Percentiles rank a stretch among this genome's conserved stretches.
Conservation (phyloP, 2,329 filamentous ascomycete genomes). For the Lachnellula hyalina region DNA sequence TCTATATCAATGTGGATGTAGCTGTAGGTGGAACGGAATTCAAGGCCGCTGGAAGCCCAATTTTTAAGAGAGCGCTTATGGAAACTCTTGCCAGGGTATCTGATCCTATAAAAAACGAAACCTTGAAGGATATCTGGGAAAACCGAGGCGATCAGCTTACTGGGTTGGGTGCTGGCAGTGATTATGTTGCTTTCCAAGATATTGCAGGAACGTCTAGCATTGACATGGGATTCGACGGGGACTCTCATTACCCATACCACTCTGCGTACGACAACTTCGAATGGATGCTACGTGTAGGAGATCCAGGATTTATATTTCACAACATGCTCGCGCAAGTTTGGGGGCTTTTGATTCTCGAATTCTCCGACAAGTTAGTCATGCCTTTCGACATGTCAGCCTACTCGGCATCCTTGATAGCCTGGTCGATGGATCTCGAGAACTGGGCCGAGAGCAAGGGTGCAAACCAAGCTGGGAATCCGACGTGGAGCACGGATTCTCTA, state of each 20-base stretch:
- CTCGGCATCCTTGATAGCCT: conserved; percentile 56
- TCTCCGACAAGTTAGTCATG: conserved; percentile 73
- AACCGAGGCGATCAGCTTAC: conserved; percentile 54
- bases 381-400: conserved; percentile 78
- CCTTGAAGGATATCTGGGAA: conserved; percentile 74
- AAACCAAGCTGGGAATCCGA: conserved; percentile 42
- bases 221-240: conserved; percentile 70
- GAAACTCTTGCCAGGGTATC: conserved; percentile 68
- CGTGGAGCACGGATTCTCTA: conserved; percentile 43
- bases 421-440: conserved; percentile 60
- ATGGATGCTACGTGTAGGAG: conserved; percentile 74
- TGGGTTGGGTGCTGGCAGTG: conserved; percentile 67
- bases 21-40: conserved; percentile 74
- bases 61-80: conserved; percentile 67
- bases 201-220: conserved; percentile 85
- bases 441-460: conserved; percentile 57
- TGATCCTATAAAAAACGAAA: conserved; percentile 67
- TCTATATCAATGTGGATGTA: conserved; percentile 87
- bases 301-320: conserved; percentile 81
- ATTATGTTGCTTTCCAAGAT: conserved; percentile 87
- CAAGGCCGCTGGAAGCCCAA: conserved; percentile 71
- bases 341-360: conserved; percentile 76
- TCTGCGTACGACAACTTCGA: conserved; percentile 88
- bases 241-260: conserved; percentile 60
- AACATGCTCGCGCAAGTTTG: conserved; percentile 72